These are phyloP conservation scores for Penicillium pancosmium DNA, from an alignment of 495 filamentous ascomycete species.

Conservation along the genomic window DNA sequence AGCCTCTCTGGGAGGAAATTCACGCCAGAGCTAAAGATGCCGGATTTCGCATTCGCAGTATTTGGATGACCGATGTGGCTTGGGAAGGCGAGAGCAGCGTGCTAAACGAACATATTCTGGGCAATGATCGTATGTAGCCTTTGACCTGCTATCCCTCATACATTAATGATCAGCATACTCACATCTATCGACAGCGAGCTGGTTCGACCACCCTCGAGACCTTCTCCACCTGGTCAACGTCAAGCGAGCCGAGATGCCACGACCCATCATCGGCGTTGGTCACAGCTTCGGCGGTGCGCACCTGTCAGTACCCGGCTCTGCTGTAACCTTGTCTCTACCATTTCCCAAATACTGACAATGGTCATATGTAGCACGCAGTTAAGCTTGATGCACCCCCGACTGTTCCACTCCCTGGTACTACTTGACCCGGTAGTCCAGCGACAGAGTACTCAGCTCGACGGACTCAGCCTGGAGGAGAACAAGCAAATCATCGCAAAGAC, in stretches of 20 bases:
- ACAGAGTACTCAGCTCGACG: slow-evolving; percentile 46
- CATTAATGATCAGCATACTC: slow-evolving; percentile 1
- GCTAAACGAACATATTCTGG: slow-evolving; percentile 71
- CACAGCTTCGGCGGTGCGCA: slow-evolving; percentile 86
- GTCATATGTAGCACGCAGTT: slow-evolving; percentile 46
- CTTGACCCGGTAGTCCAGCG: slow-evolving; percentile 79
- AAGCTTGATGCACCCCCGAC: slow-evolving; percentile 77
- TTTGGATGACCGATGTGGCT: slow-evolving; percentile 85
- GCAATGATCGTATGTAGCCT: slow-evolving; percentile 70
- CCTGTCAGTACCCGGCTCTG: slow-evolving; percentile 40
- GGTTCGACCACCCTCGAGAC: slow-evolving; percentile 87
- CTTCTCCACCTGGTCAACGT: slow-evolving; percentile 84
- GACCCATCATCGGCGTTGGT: slow-evolving; percentile 85
- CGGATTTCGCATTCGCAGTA: slow-evolving; percentile 71
- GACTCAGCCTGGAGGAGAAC: slow-evolving; percentile 23
- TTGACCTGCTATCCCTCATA: not conserved
- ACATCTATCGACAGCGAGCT: slow-evolving; percentile 57
- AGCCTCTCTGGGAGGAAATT: slow-evolving; percentile 84
- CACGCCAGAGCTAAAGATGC: slow-evolving; percentile 51
- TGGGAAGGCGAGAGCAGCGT: slow-evolving; percentile 75
- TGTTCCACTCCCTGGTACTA: slow-evolving; percentile 74
- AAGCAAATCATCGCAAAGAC: slow-evolving; percentile 39
- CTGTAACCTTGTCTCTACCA: not conserved
- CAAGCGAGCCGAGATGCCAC: slow-evolving; percentile 80
- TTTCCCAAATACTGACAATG: slow-evolving; percentile 7